Conservation (phyloP, 2,329 filamentous ascomycete genomes). For the Blastomyces gilchristii region DNA sequence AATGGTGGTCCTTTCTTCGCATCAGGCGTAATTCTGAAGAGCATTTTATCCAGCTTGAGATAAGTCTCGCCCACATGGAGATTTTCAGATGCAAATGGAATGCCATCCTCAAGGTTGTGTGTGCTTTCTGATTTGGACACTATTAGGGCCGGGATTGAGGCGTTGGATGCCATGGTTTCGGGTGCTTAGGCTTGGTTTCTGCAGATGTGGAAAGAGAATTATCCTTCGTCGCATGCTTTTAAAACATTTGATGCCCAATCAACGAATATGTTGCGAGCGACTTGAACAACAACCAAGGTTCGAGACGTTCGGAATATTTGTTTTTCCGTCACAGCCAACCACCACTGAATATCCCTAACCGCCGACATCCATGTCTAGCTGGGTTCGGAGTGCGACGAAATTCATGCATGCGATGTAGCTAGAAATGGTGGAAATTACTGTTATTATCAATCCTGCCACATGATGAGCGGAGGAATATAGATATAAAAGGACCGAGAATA, state of each 20-base stretch:
- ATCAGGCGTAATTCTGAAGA: conserved; percentile 4
- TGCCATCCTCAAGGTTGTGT: conserved; percentile 6
- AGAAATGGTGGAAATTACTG: background rate
- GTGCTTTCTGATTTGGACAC: conserved; percentile 6
- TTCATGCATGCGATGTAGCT: too few relatives aligned
- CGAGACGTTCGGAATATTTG: too few relatives aligned
- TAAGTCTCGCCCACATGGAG: conserved; percentile 11
- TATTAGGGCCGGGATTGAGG: conserved; percentile 7
- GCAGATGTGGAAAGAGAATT: conserved; percentile 10
- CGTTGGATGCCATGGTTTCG: conserved; percentile 10
- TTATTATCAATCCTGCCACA: background rate
- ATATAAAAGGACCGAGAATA: background rate
- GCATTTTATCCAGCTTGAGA: conserved; percentile 2
- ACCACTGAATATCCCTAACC: too few relatives aligned
- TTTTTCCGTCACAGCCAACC: too few relatives aligned
- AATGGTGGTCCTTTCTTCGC: conserved; percentile 1
- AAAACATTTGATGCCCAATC: conserved; percentile 9
- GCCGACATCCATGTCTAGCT: too few relatives aligned
- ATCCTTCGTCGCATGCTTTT: conserved; percentile 7
- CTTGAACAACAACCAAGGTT: too few relatives aligned
- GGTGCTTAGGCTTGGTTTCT: conserved; percentile 6
- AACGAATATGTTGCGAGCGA: background rate
- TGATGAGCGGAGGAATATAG: conserved; percentile 2
- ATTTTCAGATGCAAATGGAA: conserved; percentile 8
- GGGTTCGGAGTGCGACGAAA: too few relatives aligned